Evolutionary conservation across 192 early-diverging fungal genomes (phyloP), one percentile per base, ranked within the genome.

Genomic region (Backusella psychrophila): DNA sequence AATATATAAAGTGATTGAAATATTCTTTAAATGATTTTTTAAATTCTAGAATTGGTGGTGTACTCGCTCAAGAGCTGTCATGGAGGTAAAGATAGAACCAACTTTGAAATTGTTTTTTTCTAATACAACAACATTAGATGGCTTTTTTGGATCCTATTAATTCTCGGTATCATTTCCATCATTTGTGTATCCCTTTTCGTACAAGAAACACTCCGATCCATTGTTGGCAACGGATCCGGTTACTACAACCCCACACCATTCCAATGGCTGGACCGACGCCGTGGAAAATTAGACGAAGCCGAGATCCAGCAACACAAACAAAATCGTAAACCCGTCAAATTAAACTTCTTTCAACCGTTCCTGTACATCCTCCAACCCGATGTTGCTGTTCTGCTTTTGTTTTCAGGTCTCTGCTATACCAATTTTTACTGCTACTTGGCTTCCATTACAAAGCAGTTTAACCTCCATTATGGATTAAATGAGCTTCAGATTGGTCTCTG

Each of bases 201-300:
- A 17, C 86, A 84, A 4, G 86, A 87, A 53, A 85, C 86, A 0
- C 74, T 83, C 46, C 83, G 86, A 19, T 66, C 79, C 1, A 53
- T 80, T 11, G 84, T 87, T 15, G 84, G 83, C 7, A 73, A 81
- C 38, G 80, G 80, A 23, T 75, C 72, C 6, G 76, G 75, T 3
- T 78, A 81, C 26, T 67, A 67, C 23, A 81, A 81, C 12, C 80
- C 80, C 23, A 85, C 72, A 29, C 65, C 72, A 49, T 69, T 26
- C 7, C 79, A 59, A 76, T 75, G 66, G 59, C n/a, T 41, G 17
- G 69, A 26, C 29, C 70, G 52, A 2, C 73, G 69, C 3, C 69
- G 39, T 3, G 84, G 83, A 46, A 38, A 66, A 59, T 17, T 49
- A 8, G 21, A 63, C 1, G 26, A 49, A 34, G 15, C 72, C 2